phyloP scores from a whole-genome alignment of 2,329 filamentous ascomycete genomes.

The Aspergillus fumigatiaffinis region DNA sequence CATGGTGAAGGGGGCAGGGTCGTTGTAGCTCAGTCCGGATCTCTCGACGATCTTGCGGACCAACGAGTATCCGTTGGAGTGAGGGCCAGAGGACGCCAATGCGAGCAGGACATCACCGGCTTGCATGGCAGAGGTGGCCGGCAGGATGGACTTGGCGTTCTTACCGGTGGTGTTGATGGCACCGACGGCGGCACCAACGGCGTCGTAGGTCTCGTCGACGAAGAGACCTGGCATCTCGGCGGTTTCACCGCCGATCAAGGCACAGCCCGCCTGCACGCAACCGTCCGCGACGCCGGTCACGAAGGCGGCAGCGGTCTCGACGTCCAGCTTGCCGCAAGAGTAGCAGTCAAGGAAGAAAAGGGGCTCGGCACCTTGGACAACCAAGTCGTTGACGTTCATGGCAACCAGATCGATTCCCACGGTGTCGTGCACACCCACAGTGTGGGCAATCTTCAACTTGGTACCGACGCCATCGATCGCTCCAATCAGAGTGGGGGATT shows the following conservation, averaged over 20 bases:
- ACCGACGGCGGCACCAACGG: constrained; percentile 83
- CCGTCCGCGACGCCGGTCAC: constrained; percentile 86
- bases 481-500: constrained; percentile 78
- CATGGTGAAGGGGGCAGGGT: constrained; percentile 71
- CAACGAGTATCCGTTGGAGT: constrained; percentile 98
- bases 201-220: constrained; percentile 83
- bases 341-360: constrained; percentile 98
- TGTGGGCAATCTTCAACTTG: constrained; percentile 93
- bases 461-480: constrained; percentile 96
- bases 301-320: constrained; percentile 75
- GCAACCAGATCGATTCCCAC: constrained; percentile 96
- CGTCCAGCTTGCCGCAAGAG: constrained; percentile 82
- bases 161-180: constrained; percentile 59
- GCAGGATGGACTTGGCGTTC: constrained; percentile 63
- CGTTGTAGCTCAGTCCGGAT: constrained; percentile 66
- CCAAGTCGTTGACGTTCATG: constrained; percentile 98
- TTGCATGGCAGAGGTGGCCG: constrained; percentile 69
- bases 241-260: constrained; percentile 93
- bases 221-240: constrained; percentile 99
- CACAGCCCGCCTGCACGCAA: constrained; percentile 79
- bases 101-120: constrained; percentile 83
- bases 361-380: constrained; percentile 92
- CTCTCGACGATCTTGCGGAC: constrained; percentile 81
- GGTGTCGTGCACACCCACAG: constrained; percentile 83
- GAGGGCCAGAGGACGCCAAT: constrained; percentile 77